These are phyloP conservation scores for Trichoderma aggressivum DNA, from an alignment of 2,329 filamentous ascomycete genomes.

Conservation along the genomic window DNA sequence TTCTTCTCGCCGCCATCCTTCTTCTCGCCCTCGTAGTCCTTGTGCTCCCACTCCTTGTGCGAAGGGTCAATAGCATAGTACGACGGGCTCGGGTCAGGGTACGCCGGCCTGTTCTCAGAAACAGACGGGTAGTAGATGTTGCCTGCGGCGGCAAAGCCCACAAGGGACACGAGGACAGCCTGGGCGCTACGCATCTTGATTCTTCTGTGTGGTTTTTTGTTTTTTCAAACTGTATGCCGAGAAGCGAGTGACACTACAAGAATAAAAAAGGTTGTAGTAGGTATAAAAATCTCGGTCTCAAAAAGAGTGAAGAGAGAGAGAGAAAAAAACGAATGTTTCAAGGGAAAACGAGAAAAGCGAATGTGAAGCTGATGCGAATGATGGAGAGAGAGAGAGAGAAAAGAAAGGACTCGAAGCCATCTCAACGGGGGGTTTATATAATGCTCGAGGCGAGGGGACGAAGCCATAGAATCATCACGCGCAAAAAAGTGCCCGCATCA, in stretches of 20 bases:
- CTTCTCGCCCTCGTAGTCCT: background rate
- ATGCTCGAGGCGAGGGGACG: background rate
- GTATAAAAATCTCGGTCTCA: background rate
- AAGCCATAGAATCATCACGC: background rate
- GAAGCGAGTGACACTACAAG: background rate
- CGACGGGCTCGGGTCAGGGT: background rate
- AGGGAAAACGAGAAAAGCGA: background rate
- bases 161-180: constrained; percentile 29
- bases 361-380: background rate
- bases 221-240: background rate
- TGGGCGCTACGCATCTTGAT: constrained; percentile 22
- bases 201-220: background rate
- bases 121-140: background rate
- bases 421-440: constrained; percentile 3
- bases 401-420: background rate
- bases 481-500: background rate
- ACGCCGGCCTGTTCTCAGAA: background rate
- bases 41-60: background rate
- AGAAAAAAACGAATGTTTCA: background rate
- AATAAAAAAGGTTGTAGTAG: background rate
- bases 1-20: background rate
- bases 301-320: background rate
- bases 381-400: background rate
- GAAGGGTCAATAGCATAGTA: background rate
- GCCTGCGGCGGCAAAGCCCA: constrained; percentile 24